These are phyloP conservation scores for Phytophthora crassamura DNA, from an alignment of 352 stramenopile genomes.

Conservation along the genomic window DNA sequence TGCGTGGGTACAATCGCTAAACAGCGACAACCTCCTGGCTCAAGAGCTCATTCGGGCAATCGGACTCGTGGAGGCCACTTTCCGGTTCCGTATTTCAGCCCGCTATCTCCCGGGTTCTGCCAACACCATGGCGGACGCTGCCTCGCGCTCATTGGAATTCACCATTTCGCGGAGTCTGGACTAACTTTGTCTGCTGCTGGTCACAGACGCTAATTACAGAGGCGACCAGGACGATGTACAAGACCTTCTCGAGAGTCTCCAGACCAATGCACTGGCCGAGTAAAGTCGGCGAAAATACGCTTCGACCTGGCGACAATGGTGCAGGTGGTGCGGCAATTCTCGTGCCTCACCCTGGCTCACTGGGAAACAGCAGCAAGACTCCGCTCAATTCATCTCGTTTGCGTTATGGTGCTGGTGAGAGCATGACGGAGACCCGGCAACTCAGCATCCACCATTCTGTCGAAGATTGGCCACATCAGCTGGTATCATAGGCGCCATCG, in stretches of 20 bases:
- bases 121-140: conserved; percentile 8
- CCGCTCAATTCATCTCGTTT: conserved; percentile 1
- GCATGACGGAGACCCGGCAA: no score
- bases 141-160: conserved; percentile 4
- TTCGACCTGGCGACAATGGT: neutral
- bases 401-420: neutral
- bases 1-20: conserved; percentile 5
- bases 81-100: conserved; percentile 8
- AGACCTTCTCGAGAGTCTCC: conserved; percentile 8
- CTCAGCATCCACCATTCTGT: no score
- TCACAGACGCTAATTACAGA: conserved; percentile 2
- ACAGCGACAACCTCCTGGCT: neutral
- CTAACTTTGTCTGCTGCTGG: conserved; percentile 21
- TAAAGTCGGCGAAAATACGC: conserved; percentile 12
- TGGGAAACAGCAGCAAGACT: neutral
- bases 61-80: conserved; percentile 7
- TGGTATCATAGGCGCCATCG: conserved; percentile 25
- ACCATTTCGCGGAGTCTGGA: neutral
- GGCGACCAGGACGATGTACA: conserved; percentile 10
- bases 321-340: neutral
- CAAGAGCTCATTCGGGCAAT: conserved; percentile 8
- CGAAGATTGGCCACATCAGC: conserved; percentile 24
- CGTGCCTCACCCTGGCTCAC: neutral
- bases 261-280: conserved; percentile 1
- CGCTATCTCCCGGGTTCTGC: neutral